These are phyloP conservation scores for Luvunga scandens DNA, from an alignment of 345 rosid species.

Conservation along the genomic window DNA sequence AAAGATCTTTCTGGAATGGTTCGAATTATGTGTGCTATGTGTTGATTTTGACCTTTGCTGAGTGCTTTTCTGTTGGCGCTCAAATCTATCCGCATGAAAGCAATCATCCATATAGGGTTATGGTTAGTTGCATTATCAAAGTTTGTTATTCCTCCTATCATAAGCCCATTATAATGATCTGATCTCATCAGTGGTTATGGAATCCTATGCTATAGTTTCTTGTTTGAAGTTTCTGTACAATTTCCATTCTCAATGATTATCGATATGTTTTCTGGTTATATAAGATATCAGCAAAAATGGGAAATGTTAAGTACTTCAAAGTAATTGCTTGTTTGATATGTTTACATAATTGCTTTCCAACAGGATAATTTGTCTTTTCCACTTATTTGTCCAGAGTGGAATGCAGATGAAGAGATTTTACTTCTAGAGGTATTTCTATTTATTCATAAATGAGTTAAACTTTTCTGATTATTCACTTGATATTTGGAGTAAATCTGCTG, in stretches of 20 bases:
- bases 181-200: not conserved
- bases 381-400: constrained; percentile 84
- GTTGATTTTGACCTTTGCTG: constrained; percentile 95
- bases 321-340: not conserved
- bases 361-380: constrained; percentile 97
- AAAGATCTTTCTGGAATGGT: constrained; percentile 84
- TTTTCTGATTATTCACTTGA: not conserved
- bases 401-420: constrained; percentile 91
- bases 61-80: constrained; percentile 87
- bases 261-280: not conserved
- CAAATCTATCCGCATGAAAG: constrained; percentile 71
- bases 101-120: constrained; percentile 78
- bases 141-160: not conserved
- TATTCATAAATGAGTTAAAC: not conserved
- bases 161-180: not conserved
- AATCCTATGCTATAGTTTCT: not conserved
- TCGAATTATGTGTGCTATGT: constrained; percentile 82
- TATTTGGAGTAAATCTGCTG: constrained; percentile 5
- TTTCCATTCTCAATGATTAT: not conserved
- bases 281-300: not conserved
- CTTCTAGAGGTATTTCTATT: constrained; percentile 72
- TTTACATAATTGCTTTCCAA: constrained; percentile 14
- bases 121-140: constrained; percentile 52
- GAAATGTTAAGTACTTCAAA: not conserved
- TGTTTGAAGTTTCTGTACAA: not conserved